Evolutionary conservation across 2,329 filamentous ascomycete species (phyloP).

Genomic region (Sporothrix inflata): DNA sequence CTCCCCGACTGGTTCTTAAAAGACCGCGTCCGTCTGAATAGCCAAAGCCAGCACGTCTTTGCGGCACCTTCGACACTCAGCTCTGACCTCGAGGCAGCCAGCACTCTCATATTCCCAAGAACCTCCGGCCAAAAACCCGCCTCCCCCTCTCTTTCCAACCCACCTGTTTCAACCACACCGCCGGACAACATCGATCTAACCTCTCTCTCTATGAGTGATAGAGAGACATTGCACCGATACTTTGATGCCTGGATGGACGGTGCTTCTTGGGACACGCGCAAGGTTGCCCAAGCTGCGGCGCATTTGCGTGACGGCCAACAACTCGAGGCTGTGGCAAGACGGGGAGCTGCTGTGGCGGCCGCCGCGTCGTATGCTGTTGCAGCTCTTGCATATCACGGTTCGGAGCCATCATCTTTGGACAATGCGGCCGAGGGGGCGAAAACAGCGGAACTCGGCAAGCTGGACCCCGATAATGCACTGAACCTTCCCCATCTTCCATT

Average conservation of each 20-base stretch:
- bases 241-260: conserved; percentile 28
- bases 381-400: background rate
- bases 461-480: background rate
- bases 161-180: background rate
- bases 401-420: background rate
- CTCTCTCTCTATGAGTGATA: conserved; percentile 30
- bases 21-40: conserved; percentile 50
- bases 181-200: conserved; percentile 22
- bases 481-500: conserved; percentile 2
- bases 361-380: conserved; percentile 28
- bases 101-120: conserved; percentile 28
- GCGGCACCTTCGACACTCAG: conserved; percentile 38
- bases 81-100: conserved; percentile 34
- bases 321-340: conserved; percentile 24
- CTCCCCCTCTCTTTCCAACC: background rate
- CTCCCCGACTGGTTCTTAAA: conserved; percentile 62
- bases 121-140: background rate
- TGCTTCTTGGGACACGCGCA: conserved; percentile 30
- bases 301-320: conserved; percentile 19
- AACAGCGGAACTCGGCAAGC: background rate
- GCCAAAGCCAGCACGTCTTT: no score
- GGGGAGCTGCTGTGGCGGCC: conserved; percentile 26
- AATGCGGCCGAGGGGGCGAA: background rate
- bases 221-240: conserved; percentile 31
- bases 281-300: conserved; percentile 23